Evolutionary conservation across 2,329 filamentous ascomycete genomes (phyloP).

Genomic region (Diaporthe batatas): DNA sequence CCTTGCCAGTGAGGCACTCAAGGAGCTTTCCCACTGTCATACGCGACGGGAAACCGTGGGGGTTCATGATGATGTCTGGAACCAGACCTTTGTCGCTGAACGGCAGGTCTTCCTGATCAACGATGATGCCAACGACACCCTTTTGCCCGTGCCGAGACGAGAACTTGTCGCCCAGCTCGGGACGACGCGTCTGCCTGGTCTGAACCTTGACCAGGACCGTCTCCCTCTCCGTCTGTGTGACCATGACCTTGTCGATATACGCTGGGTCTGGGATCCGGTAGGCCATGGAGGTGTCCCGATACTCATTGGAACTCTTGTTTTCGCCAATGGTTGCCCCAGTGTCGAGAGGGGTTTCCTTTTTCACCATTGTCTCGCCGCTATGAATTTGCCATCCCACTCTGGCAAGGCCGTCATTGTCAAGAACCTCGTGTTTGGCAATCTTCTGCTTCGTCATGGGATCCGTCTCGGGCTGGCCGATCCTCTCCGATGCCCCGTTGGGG

Average conservation of each 20-base stretch:
- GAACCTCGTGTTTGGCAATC: constrained; percentile 76
- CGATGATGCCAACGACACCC: constrained; percentile 96
- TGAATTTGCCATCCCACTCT: constrained; percentile 86
- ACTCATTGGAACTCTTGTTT: constrained; percentile 73
- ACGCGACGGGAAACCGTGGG: constrained; percentile 98
- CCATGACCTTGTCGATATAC: constrained; percentile 97
- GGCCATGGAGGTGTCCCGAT: constrained; percentile 76
- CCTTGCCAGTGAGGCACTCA: constrained; percentile 94
- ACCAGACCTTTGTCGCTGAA: constrained; percentile 91
- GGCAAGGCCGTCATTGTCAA: constrained; percentile 90
- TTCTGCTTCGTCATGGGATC: constrained; percentile 73
- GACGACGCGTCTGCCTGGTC: constrained; percentile 93
- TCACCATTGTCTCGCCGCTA: constrained; percentile 86
- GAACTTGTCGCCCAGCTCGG: constrained; percentile 98
- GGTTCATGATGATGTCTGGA: constrained; percentile 99
- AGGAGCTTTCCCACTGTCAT: constrained; percentile 99
- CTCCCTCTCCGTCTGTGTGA: constrained; percentile 89
- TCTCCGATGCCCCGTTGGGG: constrained; percentile 80
- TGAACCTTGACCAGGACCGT: constrained; percentile 92
- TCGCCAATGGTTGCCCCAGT: constrained; percentile 80
- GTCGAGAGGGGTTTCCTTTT: constrained; percentile 88
- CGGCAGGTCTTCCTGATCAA: constrained; percentile 96
- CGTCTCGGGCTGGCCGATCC: constrained; percentile 72
- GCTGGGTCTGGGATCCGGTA: constrained; percentile 88
- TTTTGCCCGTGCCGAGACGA: constrained; percentile 98